Percentiles rank a stretch among this genome's conserved stretches.
Evolutionary conservation across 139 green algal species (phyloP).

Genomic region (Coccomyxa sp.): DNA sequence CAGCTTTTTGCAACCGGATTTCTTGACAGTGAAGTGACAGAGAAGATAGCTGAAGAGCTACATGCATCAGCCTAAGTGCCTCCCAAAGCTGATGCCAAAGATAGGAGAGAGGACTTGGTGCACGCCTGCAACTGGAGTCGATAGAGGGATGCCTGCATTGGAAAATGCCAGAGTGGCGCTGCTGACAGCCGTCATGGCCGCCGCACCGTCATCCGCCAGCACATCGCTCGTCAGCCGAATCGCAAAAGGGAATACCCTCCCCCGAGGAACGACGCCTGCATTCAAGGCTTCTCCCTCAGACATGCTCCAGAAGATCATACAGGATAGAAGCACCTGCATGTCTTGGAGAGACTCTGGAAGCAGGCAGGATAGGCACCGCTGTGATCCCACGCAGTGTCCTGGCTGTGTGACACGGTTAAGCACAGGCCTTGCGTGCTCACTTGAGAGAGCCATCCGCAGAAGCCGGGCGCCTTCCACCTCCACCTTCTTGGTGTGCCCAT

Average conservation of each 20-base stretch:
- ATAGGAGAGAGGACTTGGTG: neutral
- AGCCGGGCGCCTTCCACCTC: neutral
- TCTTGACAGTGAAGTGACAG: too few species aligned
- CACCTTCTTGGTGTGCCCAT: neutral
- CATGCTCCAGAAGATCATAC: too few species aligned
- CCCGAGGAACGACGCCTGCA: constrained; percentile 57
- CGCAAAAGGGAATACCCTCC: constrained; percentile 54
- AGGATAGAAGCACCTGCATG: too few species aligned
- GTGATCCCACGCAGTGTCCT: too few species aligned
- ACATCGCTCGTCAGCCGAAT: constrained; percentile 57
- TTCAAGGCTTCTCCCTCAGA: too few species aligned
- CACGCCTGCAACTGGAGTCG: constrained; percentile 41
- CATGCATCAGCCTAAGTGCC: neutral
- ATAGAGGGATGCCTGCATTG: constrained; percentile 52
- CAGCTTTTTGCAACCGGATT: too few species aligned
- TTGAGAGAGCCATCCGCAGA: constrained; percentile 59
- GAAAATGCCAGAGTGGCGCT: constrained; percentile 45
- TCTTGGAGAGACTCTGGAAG: too few species aligned
- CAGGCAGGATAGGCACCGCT: too few species aligned
- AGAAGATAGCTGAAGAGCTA: neutral
- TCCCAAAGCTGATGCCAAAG: neutral
- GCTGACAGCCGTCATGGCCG: constrained; percentile 53
- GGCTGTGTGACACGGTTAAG: too few species aligned
- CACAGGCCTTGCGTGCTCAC: constrained; percentile 69
- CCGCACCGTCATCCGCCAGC: constrained; percentile 49